Percentiles rank a stretch among this genome's conserved stretches.
Evolutionary conservation across 495 filamentous ascomycete species (phyloP).

Genomic region (Stereocaulon alpinum): DNA sequence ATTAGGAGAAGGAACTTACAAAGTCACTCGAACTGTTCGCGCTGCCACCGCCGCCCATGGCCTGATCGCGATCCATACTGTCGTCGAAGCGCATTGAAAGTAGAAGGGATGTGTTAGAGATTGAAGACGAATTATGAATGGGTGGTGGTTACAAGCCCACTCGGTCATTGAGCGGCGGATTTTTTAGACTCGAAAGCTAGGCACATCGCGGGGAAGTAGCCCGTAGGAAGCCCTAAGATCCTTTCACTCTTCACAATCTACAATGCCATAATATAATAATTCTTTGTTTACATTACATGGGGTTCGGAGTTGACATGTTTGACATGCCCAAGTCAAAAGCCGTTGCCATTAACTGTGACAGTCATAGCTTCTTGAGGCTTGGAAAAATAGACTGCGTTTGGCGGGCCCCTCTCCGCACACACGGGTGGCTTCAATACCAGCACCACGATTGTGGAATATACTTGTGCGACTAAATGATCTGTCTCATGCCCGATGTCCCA

Average conservation of each 20-base stretch:
- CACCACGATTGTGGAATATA: no score
- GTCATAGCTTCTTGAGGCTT: not conserved
- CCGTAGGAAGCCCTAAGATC: not conserved
- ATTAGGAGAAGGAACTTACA: conserved; percentile 44
- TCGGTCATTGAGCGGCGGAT: conserved; percentile 1
- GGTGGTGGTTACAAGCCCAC: conserved; percentile 7
- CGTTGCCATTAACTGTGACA: not conserved
- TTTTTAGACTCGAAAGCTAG: conserved; percentile 14
- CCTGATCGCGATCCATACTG: conserved; percentile 45
- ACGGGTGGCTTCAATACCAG: not conserved
- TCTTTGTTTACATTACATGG: no score
- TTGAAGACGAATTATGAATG: conserved; percentile 2
- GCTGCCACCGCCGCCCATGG: conserved; percentile 31
- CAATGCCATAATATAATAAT: no score
- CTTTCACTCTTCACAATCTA: not conserved
- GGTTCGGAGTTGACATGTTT: no score
- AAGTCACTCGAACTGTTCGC: conserved; percentile 71
- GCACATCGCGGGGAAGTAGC: conserved; percentile 5
- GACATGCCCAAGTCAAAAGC: no score
- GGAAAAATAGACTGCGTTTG: not conserved
- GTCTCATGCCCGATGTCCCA: no score
- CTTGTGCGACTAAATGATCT: no score
- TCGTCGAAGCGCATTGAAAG: conserved; percentile 18
- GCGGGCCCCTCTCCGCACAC: not conserved
- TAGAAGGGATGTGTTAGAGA: conserved; percentile 2